These are phyloP conservation scores for Chalciporus sphaerocephalus DNA, from an alignment of 768 basidiomycete species.

Conservation along the genomic window DNA sequence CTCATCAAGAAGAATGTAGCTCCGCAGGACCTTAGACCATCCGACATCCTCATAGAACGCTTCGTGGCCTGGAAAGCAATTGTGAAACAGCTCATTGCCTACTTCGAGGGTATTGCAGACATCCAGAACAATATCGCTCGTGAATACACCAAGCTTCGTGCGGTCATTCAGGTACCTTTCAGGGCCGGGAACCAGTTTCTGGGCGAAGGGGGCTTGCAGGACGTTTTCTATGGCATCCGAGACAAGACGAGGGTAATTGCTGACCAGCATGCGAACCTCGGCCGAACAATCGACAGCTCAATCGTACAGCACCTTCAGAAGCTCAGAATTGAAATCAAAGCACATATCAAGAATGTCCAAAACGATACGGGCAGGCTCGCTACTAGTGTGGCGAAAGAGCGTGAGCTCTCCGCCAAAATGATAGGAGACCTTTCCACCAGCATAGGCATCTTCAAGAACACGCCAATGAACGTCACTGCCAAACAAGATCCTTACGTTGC, in stretches of 20 bases:
- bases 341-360: constrained; percentile 96
- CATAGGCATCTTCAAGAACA: constrained; percentile 93
- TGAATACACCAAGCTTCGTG: constrained; percentile 89
- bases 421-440: constrained; percentile 84
- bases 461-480: constrained; percentile 77
- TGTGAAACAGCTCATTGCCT: constrained; percentile 91
- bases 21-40: constrained; percentile 84
- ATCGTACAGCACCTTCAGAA: constrained; percentile 98
- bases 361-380: constrained; percentile 94
- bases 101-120: constrained; percentile 65
- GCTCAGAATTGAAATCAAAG: constrained; percentile 91
- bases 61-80: constrained; percentile 95
- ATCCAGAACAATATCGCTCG: constrained; percentile 93
- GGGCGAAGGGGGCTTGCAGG: constrained; percentile 96
- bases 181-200: constrained; percentile 94
- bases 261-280: constrained; percentile 94
- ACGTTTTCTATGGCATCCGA: constrained; percentile 87
- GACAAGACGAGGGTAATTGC: constrained; percentile 92
- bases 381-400: constrained; percentile 86
- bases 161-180: constrained; percentile 97
- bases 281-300: constrained; percentile 91
- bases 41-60: constrained; percentile 94
- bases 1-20: constrained; percentile 95
- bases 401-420: constrained; percentile 74
- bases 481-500: constrained; percentile 49